Percentiles rank a stretch among this genome's conserved stretches.
These are phyloP conservation scores for Stagonosporopsis chrysanthemi DNA, from an alignment of 2,329 filamentous ascomycete genomes.

Conservation along the genomic window DNA sequence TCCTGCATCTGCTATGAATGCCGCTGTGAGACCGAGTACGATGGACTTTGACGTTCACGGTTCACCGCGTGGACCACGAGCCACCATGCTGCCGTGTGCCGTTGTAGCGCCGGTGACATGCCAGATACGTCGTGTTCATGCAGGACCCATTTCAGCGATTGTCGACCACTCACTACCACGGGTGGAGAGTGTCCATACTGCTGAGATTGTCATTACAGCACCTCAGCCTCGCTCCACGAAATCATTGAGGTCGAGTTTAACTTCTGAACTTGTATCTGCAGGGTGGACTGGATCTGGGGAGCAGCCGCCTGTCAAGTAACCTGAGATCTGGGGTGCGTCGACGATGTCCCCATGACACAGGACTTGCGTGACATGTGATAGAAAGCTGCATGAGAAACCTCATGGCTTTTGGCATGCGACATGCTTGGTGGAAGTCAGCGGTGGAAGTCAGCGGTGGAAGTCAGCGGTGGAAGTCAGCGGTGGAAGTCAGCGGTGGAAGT, in stretches of 20 bases:
- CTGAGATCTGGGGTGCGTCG: constrained; percentile 1
- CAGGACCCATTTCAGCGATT: not conserved
- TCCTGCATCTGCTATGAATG: constrained; percentile 1
- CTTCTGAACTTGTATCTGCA: constrained; percentile 11
- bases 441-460: no score
- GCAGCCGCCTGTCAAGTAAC: constrained; percentile 3
- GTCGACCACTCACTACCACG: not conserved
- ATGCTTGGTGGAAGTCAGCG: not conserved
- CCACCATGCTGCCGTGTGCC: constrained; percentile 1
- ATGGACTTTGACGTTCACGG: constrained; percentile 3
- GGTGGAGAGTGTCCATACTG: not conserved
- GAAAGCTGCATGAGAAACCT: not conserved
- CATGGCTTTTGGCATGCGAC: not conserved
- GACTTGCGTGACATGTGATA: constrained; percentile 6
- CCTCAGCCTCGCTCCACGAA: not conserved
- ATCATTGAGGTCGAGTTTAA: constrained; percentile 9
- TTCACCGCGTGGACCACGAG: constrained; percentile 4
- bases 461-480: no score
- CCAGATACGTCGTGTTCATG: not conserved
- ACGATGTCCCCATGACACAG: constrained; percentile 3
- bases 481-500: no score
- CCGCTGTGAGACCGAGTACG: not conserved
- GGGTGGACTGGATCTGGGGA: constrained; percentile 7
- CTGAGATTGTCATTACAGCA: not conserved
- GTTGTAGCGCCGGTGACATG: not conserved